Evolutionary conservation across 208 protist genomes (phyloP), one percentile per base, ranked within the genome.

Genomic region (Leishmania amazonensis): DNA sequence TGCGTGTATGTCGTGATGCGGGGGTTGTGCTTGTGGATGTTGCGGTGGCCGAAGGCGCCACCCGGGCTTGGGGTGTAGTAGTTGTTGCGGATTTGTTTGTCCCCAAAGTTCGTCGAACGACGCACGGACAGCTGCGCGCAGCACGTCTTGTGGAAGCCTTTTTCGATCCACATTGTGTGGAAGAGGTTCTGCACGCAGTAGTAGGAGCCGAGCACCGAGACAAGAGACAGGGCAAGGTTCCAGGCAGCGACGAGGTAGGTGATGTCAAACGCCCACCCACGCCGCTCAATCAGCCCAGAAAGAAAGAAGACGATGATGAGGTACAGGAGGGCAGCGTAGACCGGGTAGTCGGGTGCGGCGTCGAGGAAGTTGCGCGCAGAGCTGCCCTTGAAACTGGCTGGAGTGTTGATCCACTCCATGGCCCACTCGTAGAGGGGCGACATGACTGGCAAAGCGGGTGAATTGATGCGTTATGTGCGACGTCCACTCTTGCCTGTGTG

Each of bases 171-270:
- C 28, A 91, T 73, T 24, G 86, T 87, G 75, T 85, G 77, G 65
- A 85, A 81, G 42, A 88, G 80, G 64, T 78, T 79, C 47, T 79
- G 74, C 11, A 79, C 31, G 42, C 80, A 83, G 80, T 83, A 79
- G 49, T 83, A 83, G 49, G 79, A 83, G 17, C 93, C 94, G 45
- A 86, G 75, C 40, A 91, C 73, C 38, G 92, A 96, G 73, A 97
- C 95, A 40, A 92, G 73, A 21, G 92, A 89, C 65, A 98, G 88
- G 31, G 85, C 31, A 28, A 94, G 82, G 79, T 98, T 98, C 96
- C 96, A 98, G 38, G 89, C 0, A 45, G 89, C 79, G 21, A 83
- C 79, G 31, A 78, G 38, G 38, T 78, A 82, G 51, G 81, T 83
- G 35, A 89, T 80, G 60, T 71, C 60, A 72, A 81, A 84, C 49